Percentiles rank a stretch among this genome's conserved stretches.
Conservation (phyloP, 1,284 basidiomycete genomes). For the Polyporus tsugae region DNA sequence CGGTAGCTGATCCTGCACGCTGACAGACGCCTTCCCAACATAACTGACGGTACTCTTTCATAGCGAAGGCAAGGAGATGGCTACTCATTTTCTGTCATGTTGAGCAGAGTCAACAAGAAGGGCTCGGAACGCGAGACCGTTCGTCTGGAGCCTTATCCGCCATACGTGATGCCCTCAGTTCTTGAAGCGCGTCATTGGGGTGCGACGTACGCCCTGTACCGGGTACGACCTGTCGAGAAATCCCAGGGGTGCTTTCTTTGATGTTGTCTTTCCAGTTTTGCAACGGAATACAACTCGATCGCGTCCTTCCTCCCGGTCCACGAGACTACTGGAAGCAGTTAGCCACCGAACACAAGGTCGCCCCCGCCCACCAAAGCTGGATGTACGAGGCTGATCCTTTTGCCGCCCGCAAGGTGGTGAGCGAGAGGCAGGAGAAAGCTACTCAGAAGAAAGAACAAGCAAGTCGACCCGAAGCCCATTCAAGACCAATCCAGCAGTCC, state of each 20-base stretch:
- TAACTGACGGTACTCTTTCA: conserved; percentile 35
- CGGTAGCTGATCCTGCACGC: conserved; percentile 53
- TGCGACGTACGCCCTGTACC: conserved; percentile 87
- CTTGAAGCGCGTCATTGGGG: conserved; percentile 88
- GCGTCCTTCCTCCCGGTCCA: conserved; percentile 82
- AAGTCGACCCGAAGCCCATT: conserved; percentile 21
- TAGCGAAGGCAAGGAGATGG: conserved; percentile 58
- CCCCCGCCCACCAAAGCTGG: conserved; percentile 80
- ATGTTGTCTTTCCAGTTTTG: conserved; percentile 63
- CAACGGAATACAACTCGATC: conserved; percentile 81
- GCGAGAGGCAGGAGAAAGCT: conserved; percentile 67
- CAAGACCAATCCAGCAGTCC: conserved; percentile 35
- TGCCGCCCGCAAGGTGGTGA: conserved; percentile 72
- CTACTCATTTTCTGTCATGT: conserved; percentile 69
- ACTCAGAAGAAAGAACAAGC: conserved; percentile 52
- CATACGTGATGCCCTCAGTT: conserved; percentile 66
- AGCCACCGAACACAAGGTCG: conserved; percentile 72
- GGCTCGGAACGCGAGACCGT: conserved; percentile 74
- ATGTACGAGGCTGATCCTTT: conserved; percentile 91
- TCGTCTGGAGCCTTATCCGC: conserved; percentile 76
- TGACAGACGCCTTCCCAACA: background rate
- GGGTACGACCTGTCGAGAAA: conserved; percentile 59
- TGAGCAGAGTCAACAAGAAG: conserved; percentile 75
- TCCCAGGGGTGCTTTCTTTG: background rate
- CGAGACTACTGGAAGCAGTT: conserved; percentile 87